Evolutionary conservation across 371 early-diverging fungal genomes (phyloP), one percentile per base, ranked within the genome.

Genomic region (Syncephalastrum sp.): DNA sequence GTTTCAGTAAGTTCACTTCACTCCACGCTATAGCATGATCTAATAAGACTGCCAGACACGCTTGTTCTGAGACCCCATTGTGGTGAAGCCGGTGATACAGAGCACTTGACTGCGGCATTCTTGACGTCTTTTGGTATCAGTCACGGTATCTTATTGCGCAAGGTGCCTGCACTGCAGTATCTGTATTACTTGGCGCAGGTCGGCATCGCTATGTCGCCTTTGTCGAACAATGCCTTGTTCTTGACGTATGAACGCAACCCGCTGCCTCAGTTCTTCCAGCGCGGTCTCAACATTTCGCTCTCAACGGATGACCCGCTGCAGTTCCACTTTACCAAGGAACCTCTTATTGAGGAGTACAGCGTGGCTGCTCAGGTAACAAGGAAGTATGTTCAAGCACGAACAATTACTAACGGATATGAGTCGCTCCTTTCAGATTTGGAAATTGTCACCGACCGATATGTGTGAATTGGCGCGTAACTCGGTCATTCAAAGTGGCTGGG

Each of bases 291-390:
- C 63, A 92, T 99, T 21, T 91, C 92, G 10, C 76, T 99, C 41
- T 96, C 96, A 5, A 98, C 98, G 3, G 99, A 99, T 72, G 99
- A 99, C 75, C 99, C 99, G 5, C 69, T 99, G 23, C 99, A 99
- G 72, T 98, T 99, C 82, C 99, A 99, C 63, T 98, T 93, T 58
- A 98, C 98, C 14, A 93, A 93, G 66, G 99, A 99, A 70, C 99
- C 99, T 1, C 68, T 99, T 65, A 99, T 98, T 68, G 99, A 99
- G 70, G 99, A 99, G 70, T 99, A 97, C 77, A 94, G 95, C 65
- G 94, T 98, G 1, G 98, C 97, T 3, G 91, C 98, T n/a, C 98
- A 94, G 86, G 87, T 65, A 93, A 44, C 19, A 43, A 45, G 49
- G 21, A 21, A 43, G 15, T 5, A 25, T 23, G 23, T 10, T 42